A percentile compares a stretch with the other conserved stretches of the same genome.
Evolutionary conservation across 2,329 filamentous ascomycete genomes (phyloP).

Genomic region (Bipolaris zeicola): DNA sequence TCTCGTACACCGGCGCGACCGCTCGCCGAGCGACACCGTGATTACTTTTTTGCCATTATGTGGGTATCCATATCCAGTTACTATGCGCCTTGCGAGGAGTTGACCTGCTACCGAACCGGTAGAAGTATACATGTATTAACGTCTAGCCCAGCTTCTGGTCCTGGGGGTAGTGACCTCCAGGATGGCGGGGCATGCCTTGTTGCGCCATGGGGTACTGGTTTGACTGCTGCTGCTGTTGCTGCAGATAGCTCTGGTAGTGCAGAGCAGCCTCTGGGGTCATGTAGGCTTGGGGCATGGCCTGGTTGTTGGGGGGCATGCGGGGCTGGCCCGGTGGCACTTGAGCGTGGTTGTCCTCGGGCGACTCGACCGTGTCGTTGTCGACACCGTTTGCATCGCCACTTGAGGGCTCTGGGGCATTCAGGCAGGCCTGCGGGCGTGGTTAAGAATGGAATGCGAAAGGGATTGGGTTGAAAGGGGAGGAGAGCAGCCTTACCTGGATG

Average conservation of each 20-base stretch:
- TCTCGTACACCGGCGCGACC: slow-evolving; percentile 31
- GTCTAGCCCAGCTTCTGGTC: slow-evolving; percentile 49
- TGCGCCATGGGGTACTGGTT: slow-evolving; percentile 81
- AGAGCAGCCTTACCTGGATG: slow-evolving; percentile 74
- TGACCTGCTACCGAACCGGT: slow-evolving; percentile 33
- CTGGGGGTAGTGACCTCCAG: slow-evolving; percentile 74
- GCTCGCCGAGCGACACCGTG: slow-evolving; percentile 34
- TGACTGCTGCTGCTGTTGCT: slow-evolving; percentile 60
- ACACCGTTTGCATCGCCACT: slow-evolving; percentile 71
- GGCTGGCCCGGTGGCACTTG: slow-evolving; percentile 78
- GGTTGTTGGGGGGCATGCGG: slow-evolving; percentile 64
- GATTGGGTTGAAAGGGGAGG: not conserved
- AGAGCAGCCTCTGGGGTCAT: slow-evolving; percentile 71
- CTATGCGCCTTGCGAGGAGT: slow-evolving; percentile 40
- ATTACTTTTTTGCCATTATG: slow-evolving; percentile 49
- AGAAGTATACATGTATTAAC: slow-evolving; percentile 34
- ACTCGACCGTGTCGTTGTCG: slow-evolving; percentile 69
- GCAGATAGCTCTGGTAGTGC: slow-evolving; percentile 84
- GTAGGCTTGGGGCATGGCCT: slow-evolving; percentile 69
- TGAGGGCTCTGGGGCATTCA: slow-evolving; percentile 92
- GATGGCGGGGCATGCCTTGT: slow-evolving; percentile 68
- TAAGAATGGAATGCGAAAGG: slow-evolving; percentile 35
- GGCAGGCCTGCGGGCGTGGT: slow-evolving; percentile 72
- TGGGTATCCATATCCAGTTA: slow-evolving; percentile 48
- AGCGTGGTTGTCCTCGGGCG: slow-evolving; percentile 85